These are phyloP conservation scores for Niebla homalea DNA, from an alignment of 495 filamentous ascomycete species.

Conservation along the genomic window DNA sequence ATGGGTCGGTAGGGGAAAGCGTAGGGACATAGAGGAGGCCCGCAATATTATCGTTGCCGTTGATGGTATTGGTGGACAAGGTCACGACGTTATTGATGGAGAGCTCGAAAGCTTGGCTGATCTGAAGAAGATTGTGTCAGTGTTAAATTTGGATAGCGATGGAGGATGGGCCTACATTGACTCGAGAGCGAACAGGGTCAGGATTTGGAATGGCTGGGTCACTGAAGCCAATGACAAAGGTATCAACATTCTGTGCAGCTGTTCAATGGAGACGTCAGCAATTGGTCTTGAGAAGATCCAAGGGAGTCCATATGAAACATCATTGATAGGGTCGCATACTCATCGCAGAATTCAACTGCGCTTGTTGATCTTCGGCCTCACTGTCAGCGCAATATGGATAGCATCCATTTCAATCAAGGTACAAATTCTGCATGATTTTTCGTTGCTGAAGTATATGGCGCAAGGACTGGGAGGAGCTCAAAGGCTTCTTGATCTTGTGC, in stretches of 20 bases:
- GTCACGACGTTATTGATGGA: slow-evolving; percentile 49
- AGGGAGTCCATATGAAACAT: too few relatives aligned
- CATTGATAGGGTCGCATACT: too few relatives aligned
- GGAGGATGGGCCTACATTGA: slow-evolving; percentile 15
- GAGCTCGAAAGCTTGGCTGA: slow-evolving; percentile 51
- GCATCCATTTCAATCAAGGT: too few relatives aligned
- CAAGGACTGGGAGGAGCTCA: too few relatives aligned
- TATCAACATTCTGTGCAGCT: slow-evolving; percentile 16
- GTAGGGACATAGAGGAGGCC: slow-evolving; percentile 77
- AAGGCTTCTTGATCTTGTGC: too few relatives aligned
- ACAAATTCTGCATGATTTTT: too few relatives aligned
- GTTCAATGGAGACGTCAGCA: too few relatives aligned
- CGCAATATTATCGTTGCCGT: slow-evolving; percentile 40
- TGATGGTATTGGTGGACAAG: slow-evolving; percentile 47
- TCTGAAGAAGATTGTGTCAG: slow-evolving; percentile 29
- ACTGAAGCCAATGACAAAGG: slow-evolving; percentile 12
- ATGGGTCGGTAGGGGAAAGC: slow-evolving; percentile 41
- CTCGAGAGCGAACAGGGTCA: slow-evolving; percentile 1
- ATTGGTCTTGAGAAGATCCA: too few relatives aligned
- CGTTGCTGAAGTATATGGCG: too few relatives aligned
- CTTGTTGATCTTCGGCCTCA: too few relatives aligned
- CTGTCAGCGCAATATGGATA: too few relatives aligned
- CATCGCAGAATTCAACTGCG: too few relatives aligned
- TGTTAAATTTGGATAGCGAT: background rate
- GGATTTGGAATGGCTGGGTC: background rate